Conservation (phyloP, 75 land plant genomes). For the Selaginella tamariscina region DNA sequence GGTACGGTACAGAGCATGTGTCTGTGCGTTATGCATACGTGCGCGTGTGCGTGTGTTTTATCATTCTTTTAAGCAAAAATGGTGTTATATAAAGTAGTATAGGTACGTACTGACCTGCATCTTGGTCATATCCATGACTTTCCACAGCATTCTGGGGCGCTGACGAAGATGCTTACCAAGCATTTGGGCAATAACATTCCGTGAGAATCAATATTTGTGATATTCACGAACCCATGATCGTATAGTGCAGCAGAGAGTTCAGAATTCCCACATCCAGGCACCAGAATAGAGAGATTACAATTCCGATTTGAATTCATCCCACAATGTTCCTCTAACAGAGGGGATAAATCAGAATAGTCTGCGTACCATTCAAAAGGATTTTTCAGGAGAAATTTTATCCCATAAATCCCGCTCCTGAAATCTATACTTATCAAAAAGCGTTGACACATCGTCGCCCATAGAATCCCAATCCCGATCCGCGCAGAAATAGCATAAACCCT, state of each 20-base stretch:
- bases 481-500: too few species aligned
- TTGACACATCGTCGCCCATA: too few species aligned
- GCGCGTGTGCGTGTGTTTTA: too few species aligned
- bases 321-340: constrained; percentile 23
- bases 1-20: too few species aligned
- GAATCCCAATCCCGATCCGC: too few species aligned
- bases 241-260: constrained; percentile 64
- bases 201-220: constrained; percentile 80
- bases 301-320: background rate
- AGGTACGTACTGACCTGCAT: constrained; percentile 54
- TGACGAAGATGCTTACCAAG: constrained; percentile 49
- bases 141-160: constrained; percentile 81
- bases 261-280: constrained; percentile 96
- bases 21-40: too few species aligned
- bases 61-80: constrained; percentile 7
- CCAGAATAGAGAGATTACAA: constrained; percentile 31
- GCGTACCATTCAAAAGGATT: constrained; percentile 95
- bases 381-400: background rate
- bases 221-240: constrained; percentile 54
- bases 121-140: constrained; percentile 89
- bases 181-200: constrained; percentile 70
- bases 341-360: constrained; percentile 44
- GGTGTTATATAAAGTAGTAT: background rate
- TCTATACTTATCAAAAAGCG: too few species aligned
- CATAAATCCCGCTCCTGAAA: background rate